phyloP scores from a whole-genome alignment of 1,284 basidiomycete genomes.

The Mycena sp. region DNA sequence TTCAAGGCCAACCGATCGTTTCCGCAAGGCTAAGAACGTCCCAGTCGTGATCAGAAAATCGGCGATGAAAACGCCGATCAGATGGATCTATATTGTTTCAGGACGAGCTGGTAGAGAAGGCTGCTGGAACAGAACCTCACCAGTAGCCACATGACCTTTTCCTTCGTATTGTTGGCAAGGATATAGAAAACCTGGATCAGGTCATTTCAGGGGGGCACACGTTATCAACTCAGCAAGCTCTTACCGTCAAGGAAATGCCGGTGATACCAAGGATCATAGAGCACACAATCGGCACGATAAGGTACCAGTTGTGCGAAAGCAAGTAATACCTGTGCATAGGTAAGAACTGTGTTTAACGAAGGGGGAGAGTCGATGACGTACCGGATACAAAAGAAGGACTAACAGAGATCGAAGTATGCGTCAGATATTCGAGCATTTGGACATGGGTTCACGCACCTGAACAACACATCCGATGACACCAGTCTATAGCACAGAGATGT shows the following conservation, averaged over 20 bases:
- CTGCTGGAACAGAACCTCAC: not conserved
- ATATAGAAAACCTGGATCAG: too few species aligned
- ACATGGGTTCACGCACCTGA: too few species aligned
- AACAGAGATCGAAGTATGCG: too few species aligned
- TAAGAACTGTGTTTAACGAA: too few species aligned
- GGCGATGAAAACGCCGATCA: conserved; percentile 22
- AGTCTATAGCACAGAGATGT: conserved; percentile 1
- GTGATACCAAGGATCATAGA: conserved; percentile 21
- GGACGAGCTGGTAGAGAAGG: not conserved
- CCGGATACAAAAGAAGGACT: conserved; percentile 21
- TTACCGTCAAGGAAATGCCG: conserved; percentile 21
- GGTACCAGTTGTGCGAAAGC: conserved; percentile 18
- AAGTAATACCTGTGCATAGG: conserved; percentile 16
- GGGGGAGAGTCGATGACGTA: not conserved
- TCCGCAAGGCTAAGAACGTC: conserved; percentile 11
- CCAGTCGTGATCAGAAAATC: conserved; percentile 20
- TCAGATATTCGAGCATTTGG: too few species aligned
- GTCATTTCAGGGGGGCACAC: too few species aligned
- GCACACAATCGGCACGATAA: conserved; percentile 8
- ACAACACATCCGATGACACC: conserved; percentile 13
- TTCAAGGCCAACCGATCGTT: conserved; percentile 2
- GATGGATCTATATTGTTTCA: conserved; percentile 6
- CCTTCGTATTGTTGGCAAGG: conserved; percentile 9
- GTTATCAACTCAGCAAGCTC: not conserved
- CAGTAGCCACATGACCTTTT: conserved; percentile 27